Evolutionary conservation across 1,284 basidiomycete genomes (phyloP), one percentile per base, ranked within the genome.

Genomic region (Mrakiaceae sp.): DNA sequence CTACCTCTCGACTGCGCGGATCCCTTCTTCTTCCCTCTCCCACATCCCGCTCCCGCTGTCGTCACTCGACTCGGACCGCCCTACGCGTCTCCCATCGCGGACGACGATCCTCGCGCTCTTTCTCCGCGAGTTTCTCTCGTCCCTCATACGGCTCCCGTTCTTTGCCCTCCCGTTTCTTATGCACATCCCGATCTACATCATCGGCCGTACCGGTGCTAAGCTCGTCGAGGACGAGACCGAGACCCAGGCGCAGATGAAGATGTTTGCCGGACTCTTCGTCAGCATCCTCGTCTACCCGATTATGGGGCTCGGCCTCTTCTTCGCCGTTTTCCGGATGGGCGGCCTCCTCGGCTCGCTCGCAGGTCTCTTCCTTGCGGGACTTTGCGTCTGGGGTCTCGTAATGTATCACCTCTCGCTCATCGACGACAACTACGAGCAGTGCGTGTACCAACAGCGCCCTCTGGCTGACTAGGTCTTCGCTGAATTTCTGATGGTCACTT

Each of bases 171-270:
- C 93, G 1, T 80, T 95, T 53, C 71, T 92, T 61, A 79, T 92
- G 58, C 88, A 96, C 74, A 71, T 84, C 42, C 92, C 93, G 0
- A 83, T 88, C 56, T 96, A 96, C 75, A 75, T 85, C 66, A 84
- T 93, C 78, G 86, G 84, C 11, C 79, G 84, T 44, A 72, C 87
- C 58, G 90, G 88, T 57, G 88, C 87, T 4, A 78, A 81, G 54
- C 77, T 93, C 48, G 87, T 82, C 16, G 84, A 90, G 72, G 84
- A 92, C 69, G 93, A 97, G 75, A 88, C 90, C 72, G 92, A 95
- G 75, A 87, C 88, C 4, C 88, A 90, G 75, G 92, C 91, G 49
- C 90, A 94, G 78, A 93, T 87, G 78, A 94, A 96, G 78, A 84
- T 94, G 53, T 84, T 88, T 11, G 85, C 93, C 69, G 89, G 90